Conservation (phyloP, 352 stramenopile genomes). For the Pythium dissotocum region DNA sequence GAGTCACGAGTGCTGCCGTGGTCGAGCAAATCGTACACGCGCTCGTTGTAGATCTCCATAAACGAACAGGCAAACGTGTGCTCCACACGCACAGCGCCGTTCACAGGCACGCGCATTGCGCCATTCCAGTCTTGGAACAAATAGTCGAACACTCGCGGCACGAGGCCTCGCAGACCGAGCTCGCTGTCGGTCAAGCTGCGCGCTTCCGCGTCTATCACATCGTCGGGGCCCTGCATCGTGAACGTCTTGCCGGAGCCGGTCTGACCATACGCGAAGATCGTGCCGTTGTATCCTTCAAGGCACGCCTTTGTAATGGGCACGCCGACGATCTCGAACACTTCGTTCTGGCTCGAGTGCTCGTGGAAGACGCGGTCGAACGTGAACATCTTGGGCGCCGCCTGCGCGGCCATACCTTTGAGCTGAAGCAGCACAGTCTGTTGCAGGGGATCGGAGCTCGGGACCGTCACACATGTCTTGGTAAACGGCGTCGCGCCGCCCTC, state of each 20-base stretch:
- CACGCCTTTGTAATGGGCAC: slow-evolving; percentile 81
- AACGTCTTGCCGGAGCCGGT: slow-evolving; percentile 86
- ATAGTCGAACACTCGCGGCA: slow-evolving; percentile 82
- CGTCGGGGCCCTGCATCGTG: slow-evolving; percentile 82
- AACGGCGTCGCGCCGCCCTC: slow-evolving; percentile 49
- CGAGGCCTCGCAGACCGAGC: slow-evolving; percentile 55
- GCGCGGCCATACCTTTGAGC: slow-evolving; percentile 39
- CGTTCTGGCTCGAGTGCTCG: slow-evolving; percentile 87
- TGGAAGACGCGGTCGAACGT: slow-evolving; percentile 93
- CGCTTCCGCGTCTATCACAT: slow-evolving; percentile 55
- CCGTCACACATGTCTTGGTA: slow-evolving; percentile 65
- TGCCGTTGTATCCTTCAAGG: slow-evolving; percentile 84
- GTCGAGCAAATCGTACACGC: slow-evolving; percentile 96
- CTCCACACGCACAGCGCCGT: slow-evolving; percentile 37
- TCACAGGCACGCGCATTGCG: slow-evolving; percentile 7
- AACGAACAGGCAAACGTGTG: slow-evolving; percentile 87
- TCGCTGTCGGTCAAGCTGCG: slow-evolving; percentile 33
- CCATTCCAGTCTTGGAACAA: slow-evolving; percentile 59
- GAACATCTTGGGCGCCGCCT: slow-evolving; percentile 55
- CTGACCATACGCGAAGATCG: slow-evolving; percentile 87
- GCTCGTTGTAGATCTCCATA: slow-evolving; percentile 98
- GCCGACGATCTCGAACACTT: slow-evolving; percentile 89
- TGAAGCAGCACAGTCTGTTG: slow-evolving; percentile 68
- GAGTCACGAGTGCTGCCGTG: slow-evolving; percentile 52
- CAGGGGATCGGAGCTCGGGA: slow-evolving; percentile 40